Conservation (phyloP, 2,329 filamentous ascomycete species). For the Fusarium sp. region DNA sequence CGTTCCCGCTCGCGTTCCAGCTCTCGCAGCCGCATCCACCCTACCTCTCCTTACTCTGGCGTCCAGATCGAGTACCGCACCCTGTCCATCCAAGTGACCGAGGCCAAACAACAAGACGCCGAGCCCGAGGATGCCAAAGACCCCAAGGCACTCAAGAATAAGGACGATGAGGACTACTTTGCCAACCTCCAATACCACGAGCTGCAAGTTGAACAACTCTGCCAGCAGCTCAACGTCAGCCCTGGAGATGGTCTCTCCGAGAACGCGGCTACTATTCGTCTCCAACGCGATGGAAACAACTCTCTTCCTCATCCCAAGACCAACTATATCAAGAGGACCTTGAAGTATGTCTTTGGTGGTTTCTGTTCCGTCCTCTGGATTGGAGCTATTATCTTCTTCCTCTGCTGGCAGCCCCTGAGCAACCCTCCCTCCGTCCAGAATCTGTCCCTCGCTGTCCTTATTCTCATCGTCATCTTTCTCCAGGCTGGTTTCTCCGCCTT, state of each 20-base stretch:
- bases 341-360: slow-evolving; percentile 63
- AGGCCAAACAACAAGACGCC: slow-evolving; percentile 52
- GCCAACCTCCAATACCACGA: slow-evolving; percentile 58
- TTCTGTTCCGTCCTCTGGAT: slow-evolving; percentile 65
- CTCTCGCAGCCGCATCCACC: slow-evolving; percentile 46
- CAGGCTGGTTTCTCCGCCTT: slow-evolving; percentile 64
- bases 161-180: slow-evolving; percentile 61
- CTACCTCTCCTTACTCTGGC: slow-evolving; percentile 54
- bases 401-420: slow-evolving; percentile 65
- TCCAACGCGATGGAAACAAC: slow-evolving; percentile 60
- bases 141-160: slow-evolving; percentile 48
- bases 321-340: slow-evolving; percentile 60
- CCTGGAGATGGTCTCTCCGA: slow-evolving; percentile 55
- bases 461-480: slow-evolving; percentile 64
- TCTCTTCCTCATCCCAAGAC: slow-evolving; percentile 59
- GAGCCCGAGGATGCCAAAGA: slow-evolving; percentile 33
- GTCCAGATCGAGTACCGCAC: slow-evolving; percentile 60
- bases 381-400: slow-evolving; percentile 64
- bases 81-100: slow-evolving; percentile 58
- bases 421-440: slow-evolving; percentile 61
- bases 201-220: slow-evolving; percentile 53
- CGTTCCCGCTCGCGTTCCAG: slow-evolving; percentile 44
- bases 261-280: slow-evolving; percentile 51
- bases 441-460: slow-evolving; percentile 62
- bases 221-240: slow-evolving; percentile 58